phyloP scores from a whole-genome alignment of 2,329 filamentous ascomycete genomes.

The Ascochyta lentis region DNA sequence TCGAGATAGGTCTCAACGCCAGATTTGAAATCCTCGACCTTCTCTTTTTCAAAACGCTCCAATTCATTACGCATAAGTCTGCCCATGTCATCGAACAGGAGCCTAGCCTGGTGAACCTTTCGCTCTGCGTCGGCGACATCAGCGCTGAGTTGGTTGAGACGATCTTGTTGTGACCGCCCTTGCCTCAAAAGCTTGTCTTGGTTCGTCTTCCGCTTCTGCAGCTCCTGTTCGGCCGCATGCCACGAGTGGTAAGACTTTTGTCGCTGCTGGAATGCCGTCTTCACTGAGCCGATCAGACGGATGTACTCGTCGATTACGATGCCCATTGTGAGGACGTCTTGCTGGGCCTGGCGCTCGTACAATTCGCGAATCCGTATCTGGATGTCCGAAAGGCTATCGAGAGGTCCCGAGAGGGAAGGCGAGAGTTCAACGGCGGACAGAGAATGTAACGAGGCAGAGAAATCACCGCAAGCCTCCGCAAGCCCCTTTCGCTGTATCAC shows the following conservation, averaged over 20 bases:
- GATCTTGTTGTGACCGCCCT: slow-evolving; percentile 94
- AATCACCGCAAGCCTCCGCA: slow-evolving; percentile 90
- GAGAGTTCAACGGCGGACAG: slow-evolving; percentile 93
- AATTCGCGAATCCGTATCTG: slow-evolving; percentile 94
- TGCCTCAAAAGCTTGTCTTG: slow-evolving; percentile 96
- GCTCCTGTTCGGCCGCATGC: slow-evolving; percentile 87
- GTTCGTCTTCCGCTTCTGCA: slow-evolving; percentile 84
- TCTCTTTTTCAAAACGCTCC: slow-evolving; percentile 93
- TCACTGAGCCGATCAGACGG: slow-evolving; percentile 91
- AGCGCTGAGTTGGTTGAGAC: slow-evolving; percentile 87
- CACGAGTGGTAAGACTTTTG: slow-evolving; percentile 96
- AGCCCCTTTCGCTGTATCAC: slow-evolving; percentile 91
- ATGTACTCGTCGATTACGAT: slow-evolving; percentile 99
- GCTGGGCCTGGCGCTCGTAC: slow-evolving; percentile 95
- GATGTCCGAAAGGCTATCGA: slow-evolving; percentile 90
- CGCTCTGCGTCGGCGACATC: slow-evolving; percentile 95
- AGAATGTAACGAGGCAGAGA: slow-evolving; percentile 89
- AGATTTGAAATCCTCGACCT: slow-evolving; percentile 98
- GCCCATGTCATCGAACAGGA: slow-evolving; percentile 98
- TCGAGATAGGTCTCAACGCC: slow-evolving; percentile 97
- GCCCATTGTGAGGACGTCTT: slow-evolving; percentile 93
- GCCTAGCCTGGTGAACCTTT: slow-evolving; percentile 85
- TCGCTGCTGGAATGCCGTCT: slow-evolving; percentile 88
- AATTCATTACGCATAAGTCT: slow-evolving; percentile 88
- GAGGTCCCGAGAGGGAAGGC: slow-evolving; percentile 81